A percentile compares a stretch with the other conserved stretches of the same genome.
phyloP scores from a whole-genome alignment of 345 rosid genomes.

The Salix koriyanagi region DNA sequence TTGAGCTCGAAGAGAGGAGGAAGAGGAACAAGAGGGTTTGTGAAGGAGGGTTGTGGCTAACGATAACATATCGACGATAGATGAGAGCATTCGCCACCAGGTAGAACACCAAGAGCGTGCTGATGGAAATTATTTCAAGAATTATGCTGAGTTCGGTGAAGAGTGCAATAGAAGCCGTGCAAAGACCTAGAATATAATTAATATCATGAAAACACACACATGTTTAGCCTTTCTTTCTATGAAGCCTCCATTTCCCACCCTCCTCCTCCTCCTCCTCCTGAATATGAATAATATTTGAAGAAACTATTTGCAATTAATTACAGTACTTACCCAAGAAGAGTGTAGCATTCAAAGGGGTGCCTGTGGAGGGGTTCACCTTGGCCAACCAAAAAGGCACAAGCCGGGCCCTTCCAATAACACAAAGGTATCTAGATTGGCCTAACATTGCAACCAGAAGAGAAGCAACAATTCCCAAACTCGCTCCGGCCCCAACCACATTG shows the following conservation, averaged over 20 bases:
- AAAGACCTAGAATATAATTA: constrained; percentile 57
- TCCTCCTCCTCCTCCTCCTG: too few species aligned
- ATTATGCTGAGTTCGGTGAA: constrained; percentile 75
- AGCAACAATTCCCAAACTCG: constrained; percentile 90
- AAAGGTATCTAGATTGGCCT: constrained; percentile 95
- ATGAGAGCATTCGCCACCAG: constrained; percentile 85
- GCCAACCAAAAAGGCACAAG: constrained; percentile 87
- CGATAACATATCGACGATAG: constrained; percentile 52
- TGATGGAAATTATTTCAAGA: constrained; percentile 60
- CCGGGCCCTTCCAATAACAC: constrained; percentile 84
- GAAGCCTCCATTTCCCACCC: too few species aligned
- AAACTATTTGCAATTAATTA: neutral
- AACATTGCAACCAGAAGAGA: constrained; percentile 93
- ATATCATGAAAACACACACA: neutral
- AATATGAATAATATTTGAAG: too few species aligned
- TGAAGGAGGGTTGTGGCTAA: constrained; percentile 42
- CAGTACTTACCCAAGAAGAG: constrained; percentile 71
- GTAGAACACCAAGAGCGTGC: constrained; percentile 87
- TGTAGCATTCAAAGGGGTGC: constrained; percentile 92
- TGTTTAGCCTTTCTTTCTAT: neutral
- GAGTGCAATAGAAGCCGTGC: constrained; percentile 86
- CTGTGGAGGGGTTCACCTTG: constrained; percentile 89
- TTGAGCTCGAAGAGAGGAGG: constrained; percentile 55
- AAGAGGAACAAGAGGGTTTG: constrained; percentile 62
- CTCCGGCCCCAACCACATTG: constrained; percentile 89